Evolutionary conservation across 495 filamentous ascomycete species (phyloP), one percentile per base, ranked within the genome.

Genomic region (Jackrogersella minutella): DNA sequence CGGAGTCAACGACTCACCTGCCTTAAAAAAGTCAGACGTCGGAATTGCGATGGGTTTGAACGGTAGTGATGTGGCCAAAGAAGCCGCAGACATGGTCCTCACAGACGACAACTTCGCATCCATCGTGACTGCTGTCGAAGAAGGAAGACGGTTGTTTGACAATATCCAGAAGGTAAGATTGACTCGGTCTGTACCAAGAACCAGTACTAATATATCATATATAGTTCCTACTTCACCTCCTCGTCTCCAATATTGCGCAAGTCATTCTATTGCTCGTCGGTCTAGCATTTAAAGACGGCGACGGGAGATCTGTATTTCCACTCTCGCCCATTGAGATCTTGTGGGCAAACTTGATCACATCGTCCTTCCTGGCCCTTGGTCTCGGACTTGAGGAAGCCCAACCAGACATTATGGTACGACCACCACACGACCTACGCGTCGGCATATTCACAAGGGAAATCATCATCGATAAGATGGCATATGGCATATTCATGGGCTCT

Each of bases 1-100:
- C 59, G 92, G 92, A 59, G 91, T 95, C 55, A 96, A 96, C 72
- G 92, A 95, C 74, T 88, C 90, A 3, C 91, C 92, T 1, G 91
- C 90, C 1, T 79, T 96, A 19, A 92, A 91, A 73, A 84, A 86
- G 26, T 90, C 92, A 14, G 91, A 96, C 75, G 86, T 95, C 33
- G 92, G 92, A 66, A 93, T 96, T 72, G 91, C 91, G 5, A 93
- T 95, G 90, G 90, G 90, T 30, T 81, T 87, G 51, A 80, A 84
- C 13, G 91, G 92, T 1, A 90, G 87, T 26, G 92, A 96, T 74
- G 91, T 94, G 17, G 90, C 92, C n/a, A 93, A 92, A 71, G 91
- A 93, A 69, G 92, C 92, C 2, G 89, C 91, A 0, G 90, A 92
- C 63, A 87, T 96, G 74, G 87, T 96, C 11, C 80, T 96, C 24